Conservation (phyloP, 495 filamentous ascomycete species). For the Daldinia loculata region DNA sequence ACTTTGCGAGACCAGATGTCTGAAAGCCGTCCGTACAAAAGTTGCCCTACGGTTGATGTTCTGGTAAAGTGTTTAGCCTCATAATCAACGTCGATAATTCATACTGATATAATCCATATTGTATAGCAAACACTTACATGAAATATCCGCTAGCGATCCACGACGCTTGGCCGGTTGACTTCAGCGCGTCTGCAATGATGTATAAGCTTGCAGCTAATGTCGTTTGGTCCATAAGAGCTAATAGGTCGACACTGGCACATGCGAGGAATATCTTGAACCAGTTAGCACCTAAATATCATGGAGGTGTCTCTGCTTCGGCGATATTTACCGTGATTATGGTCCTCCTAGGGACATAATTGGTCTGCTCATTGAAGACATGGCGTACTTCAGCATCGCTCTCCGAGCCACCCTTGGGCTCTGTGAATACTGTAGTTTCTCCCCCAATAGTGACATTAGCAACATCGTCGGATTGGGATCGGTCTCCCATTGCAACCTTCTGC, state of each 20-base stretch:
- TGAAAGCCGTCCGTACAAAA: constrained; percentile 63
- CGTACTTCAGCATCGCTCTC: constrained; percentile 29
- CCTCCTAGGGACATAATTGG: constrained; percentile 61
- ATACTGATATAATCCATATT: neutral
- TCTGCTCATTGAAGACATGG: constrained; percentile 62
- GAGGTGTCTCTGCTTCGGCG: neutral
- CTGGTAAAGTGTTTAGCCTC: constrained; percentile 23
- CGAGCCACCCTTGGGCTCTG: constrained; percentile 9
- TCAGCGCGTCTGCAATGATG: constrained; percentile 58
- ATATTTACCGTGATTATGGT: constrained; percentile 59
- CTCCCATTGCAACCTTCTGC: constrained; percentile 22
- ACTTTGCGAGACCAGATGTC: constrained; percentile 67
- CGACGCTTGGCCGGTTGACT: constrained; percentile 57
- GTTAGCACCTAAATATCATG: neutral
- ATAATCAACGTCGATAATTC: neutral
- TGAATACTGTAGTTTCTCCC: neutral
- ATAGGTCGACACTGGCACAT: constrained; percentile 63
- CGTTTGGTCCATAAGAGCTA: constrained; percentile 65
- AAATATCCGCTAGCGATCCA: constrained; percentile 67
- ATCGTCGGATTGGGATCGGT: constrained; percentile 11
- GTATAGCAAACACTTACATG: constrained; percentile 49
- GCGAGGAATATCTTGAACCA: constrained; percentile 61
- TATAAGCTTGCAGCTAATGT: constrained; percentile 62
- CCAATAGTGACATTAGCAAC: neutral
- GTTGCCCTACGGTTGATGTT: constrained; percentile 66